phyloP scores from a whole-genome alignment of 2,329 filamentous ascomycete genomes.

The Elsinoe fawcettii region DNA sequence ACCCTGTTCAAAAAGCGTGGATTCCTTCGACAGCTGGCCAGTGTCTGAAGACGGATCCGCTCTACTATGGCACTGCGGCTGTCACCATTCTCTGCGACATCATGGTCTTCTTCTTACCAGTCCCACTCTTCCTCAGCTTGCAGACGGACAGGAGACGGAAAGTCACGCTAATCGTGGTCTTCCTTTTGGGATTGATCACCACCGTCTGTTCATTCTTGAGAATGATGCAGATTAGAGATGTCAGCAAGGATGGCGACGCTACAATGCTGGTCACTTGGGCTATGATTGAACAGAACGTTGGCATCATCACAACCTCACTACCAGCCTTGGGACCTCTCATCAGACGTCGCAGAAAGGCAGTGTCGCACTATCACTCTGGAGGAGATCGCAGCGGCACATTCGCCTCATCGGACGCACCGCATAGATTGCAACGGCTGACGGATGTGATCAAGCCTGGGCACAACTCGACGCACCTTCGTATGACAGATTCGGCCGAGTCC shows the following conservation, averaged over 20 bases:
- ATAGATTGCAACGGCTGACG: background rate
- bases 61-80: background rate
- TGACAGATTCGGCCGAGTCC: background rate
- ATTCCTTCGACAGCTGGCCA: background rate
- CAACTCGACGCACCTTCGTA: background rate
- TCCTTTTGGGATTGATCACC: background rate
- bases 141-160: constrained; percentile 1
- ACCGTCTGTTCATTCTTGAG: background rate
- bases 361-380: background rate
- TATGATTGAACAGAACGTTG: background rate
- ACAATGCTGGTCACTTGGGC: background rate
- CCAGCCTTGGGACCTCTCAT: background rate
- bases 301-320: background rate
- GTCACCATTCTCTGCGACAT: background rate
- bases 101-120: background rate
- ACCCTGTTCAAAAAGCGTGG: background rate
- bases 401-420: background rate
- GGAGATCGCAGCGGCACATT: background rate
- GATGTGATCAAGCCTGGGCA: background rate
- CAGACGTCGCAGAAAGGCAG: background rate
- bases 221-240: background rate
- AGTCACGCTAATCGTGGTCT: background rate
- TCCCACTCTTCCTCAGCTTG: background rate
- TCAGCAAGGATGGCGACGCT: background rate
- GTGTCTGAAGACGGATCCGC: background rate